Evolutionary conservation across 169 alveolate genomes (phyloP), one percentile per base, ranked within the genome.

Genomic region (Plasmodium inui): DNA sequence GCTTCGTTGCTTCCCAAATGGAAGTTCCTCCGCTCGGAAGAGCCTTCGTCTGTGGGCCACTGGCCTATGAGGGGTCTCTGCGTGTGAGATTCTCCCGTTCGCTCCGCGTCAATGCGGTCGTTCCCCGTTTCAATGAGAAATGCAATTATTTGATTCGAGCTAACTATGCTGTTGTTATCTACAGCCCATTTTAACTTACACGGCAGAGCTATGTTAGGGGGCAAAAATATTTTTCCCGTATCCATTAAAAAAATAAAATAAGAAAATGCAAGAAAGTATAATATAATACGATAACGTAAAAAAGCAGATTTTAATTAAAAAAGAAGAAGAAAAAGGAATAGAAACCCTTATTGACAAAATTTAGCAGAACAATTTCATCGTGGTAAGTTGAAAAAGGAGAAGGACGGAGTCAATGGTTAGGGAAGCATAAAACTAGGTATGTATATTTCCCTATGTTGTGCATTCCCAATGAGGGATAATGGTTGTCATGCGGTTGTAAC

Each of bases 101-200:
- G 37, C 37, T 67, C 37, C 37, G n/a, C 32, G 22, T 30, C 39
- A 1, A 46, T 7, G 55, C 19, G 10, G 34, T 84, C 84, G 17
- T 84, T 28, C 55, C 34, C 55, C 10, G 32, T 57, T 34, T 86
- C 93, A 55, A 86, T 86, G 32, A 86, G 71, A 86, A 74, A 86
- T 26, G 93, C 93, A 53, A 86, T 86, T 74, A 86, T 86, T 78
- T 86, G 93, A 34, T 86, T 86, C 30, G 85, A 61, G 30, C 88
- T 86, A 86, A 86, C 82, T 22, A 86, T 37, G 41, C 88, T 34
- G 80, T 86, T 86, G 44, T 86, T 78, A 76, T 86, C 93, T 78
- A 86, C 93, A 9, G 88, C 70, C 93, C 93, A 86, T 86, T 86
- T 86, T 86, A 86, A 46, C 53, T 86, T 86, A 76, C 93, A 86